phyloP scores from a whole-genome alignment of 2,329 filamentous ascomycete species.

The Magnaporthiopsis rhizophila region DNA sequence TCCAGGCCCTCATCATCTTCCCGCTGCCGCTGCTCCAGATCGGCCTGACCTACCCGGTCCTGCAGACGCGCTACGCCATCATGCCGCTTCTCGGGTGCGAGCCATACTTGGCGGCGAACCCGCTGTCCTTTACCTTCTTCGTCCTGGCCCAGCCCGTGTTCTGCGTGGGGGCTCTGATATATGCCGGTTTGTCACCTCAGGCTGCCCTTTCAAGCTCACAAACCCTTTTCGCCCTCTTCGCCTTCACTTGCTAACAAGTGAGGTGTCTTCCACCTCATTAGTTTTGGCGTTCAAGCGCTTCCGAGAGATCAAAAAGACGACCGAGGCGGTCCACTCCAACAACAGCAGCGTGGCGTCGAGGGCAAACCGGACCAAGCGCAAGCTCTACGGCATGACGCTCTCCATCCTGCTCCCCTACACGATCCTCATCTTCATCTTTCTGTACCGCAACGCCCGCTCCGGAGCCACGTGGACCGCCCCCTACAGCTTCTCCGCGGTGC shows the following conservation, averaged over 20 bases:
- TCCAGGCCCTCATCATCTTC: slow-evolving; percentile 48
- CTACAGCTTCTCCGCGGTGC: slow-evolving; percentile 35
- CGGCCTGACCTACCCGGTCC: slow-evolving; percentile 37
- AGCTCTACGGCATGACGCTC: slow-evolving; percentile 48
- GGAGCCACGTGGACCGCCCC: slow-evolving; percentile 22
- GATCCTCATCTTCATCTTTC: slow-evolving; percentile 35
- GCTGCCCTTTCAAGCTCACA: not conserved
- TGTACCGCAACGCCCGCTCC: slow-evolving; percentile 31
- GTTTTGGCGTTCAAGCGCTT: slow-evolving; percentile 41
- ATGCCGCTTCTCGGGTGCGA: slow-evolving; percentile 42
- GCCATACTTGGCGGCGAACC: slow-evolving; percentile 33
- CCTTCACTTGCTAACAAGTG: not conserved
- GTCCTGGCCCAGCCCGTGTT: slow-evolving; percentile 36
- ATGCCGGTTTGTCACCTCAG: slow-evolving; percentile 18
- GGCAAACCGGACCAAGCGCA: slow-evolving; percentile 38
- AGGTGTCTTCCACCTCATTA: slow-evolving; percentile 14
- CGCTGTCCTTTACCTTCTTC: slow-evolving; percentile 41
- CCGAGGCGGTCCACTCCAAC: slow-evolving; percentile 23
- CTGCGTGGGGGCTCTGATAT: slow-evolving; percentile 34
- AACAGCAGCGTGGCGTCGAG: slow-evolving; percentile 33
- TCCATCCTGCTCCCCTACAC: slow-evolving; percentile 44
- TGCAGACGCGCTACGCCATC: slow-evolving; percentile 40
- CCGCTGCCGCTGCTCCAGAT: slow-evolving; percentile 42
- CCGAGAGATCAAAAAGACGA: slow-evolving; percentile 34
- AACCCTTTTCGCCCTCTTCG: not conserved